Evolutionary conservation across 2,329 filamentous ascomycete species (phyloP).

Genomic region (Coniochaeta sp.): DNA sequence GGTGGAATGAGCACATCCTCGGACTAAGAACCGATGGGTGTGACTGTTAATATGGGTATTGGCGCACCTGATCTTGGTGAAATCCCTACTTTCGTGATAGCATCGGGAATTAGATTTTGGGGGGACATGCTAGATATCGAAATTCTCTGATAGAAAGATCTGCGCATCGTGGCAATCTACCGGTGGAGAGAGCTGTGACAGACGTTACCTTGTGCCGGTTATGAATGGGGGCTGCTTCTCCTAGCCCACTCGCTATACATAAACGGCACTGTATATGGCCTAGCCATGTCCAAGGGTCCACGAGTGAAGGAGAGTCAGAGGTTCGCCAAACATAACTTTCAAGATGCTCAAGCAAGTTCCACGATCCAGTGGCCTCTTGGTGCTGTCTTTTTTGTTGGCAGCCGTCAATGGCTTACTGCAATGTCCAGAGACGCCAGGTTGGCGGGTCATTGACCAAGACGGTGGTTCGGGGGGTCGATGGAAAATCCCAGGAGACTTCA

Average conservation of each 20-base stretch:
- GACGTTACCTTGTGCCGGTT: not conserved
- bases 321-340: not conserved
- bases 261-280: not conserved
- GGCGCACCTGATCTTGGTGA: not conserved
- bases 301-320: not conserved
- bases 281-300: not conserved
- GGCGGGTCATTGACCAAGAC: not conserved
- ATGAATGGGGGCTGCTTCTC: not conserved
- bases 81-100: not conserved
- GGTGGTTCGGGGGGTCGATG: not conserved
- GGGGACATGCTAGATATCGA: not conserved
- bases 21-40: not conserved
- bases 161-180: not conserved
- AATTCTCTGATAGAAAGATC: not conserved
- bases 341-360: not conserved
- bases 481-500: not conserved
- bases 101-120: not conserved
- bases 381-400: not conserved
- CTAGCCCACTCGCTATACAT: not conserved
- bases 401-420: not conserved
- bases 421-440: not conserved
- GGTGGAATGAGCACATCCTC: not conserved
- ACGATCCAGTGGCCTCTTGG: not conserved
- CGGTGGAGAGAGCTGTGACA: not conserved
- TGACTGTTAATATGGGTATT: not conserved